Conservation (phyloP, 352 stramenopile genomes). For the Plasmopara muralis region DNA sequence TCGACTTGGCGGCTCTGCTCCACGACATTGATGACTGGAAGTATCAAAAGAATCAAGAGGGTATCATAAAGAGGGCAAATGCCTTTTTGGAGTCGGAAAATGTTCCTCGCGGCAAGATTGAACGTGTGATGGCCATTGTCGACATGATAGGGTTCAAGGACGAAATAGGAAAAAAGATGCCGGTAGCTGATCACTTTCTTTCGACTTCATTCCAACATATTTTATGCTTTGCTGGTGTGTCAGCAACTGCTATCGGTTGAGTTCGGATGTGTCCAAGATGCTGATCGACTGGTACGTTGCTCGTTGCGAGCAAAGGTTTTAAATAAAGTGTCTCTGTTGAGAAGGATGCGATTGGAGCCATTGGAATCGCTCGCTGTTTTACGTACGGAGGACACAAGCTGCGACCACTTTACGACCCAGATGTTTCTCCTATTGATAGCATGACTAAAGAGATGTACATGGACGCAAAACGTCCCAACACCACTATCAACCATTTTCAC, state of each 20-base stretch:
- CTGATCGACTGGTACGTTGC: slow-evolving; percentile 62
- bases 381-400: slow-evolving; percentile 85
- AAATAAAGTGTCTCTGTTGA: slow-evolving; percentile 1
- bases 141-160: slow-evolving; percentile 84
- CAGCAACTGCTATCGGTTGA: slow-evolving; percentile 45
- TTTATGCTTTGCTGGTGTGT: background rate
- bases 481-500: slow-evolving; percentile 88
- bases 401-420: slow-evolving; percentile 70
- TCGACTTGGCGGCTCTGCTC: slow-evolving; percentile 78
- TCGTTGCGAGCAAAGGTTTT: background rate
- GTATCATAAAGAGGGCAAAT: slow-evolving; percentile 50
- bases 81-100: slow-evolving; percentile 50
- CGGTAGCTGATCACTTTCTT: slow-evolving; percentile 6
- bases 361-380: slow-evolving; percentile 88
- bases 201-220: background rate
- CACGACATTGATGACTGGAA: slow-evolving; percentile 91
- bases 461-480: slow-evolving; percentile 49
- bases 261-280: slow-evolving; percentile 86
- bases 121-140: slow-evolving; percentile 76
- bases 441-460: slow-evolving; percentile 83
- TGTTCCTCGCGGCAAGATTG: slow-evolving; percentile 41
- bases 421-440: slow-evolving; percentile 38
- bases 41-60: slow-evolving; percentile 50
- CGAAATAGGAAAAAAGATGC: slow-evolving; percentile 38
- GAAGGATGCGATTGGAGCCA: slow-evolving; percentile 85